A percentile compares a stretch with the other conserved stretches of the same genome.
Evolutionary conservation across 2,329 filamentous ascomycete genomes (phyloP).

Genomic region (Diplodia mutila): DNA sequence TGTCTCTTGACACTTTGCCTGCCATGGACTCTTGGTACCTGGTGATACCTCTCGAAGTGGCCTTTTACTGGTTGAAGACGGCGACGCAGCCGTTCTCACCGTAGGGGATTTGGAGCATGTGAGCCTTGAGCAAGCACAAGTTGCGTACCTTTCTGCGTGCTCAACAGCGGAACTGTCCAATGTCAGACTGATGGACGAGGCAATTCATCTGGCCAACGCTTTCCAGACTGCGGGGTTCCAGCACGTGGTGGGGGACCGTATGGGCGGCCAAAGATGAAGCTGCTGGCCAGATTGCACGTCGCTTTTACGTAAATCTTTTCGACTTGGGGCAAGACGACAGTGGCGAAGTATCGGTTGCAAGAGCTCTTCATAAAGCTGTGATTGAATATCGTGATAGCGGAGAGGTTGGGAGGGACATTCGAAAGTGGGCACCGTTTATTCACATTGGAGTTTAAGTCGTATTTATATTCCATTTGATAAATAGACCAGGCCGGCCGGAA

Average conservation of each 20-base stretch:
- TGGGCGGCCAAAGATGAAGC: conserved; percentile 36
- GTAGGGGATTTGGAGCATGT: neutral
- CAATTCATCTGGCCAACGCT: conserved; percentile 40
- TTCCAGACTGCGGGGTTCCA: conserved; percentile 45
- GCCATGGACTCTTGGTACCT: no score
- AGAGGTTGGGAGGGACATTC: conserved; percentile 18
- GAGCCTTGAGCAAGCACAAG: conserved; percentile 25
- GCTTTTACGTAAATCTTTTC: no score
- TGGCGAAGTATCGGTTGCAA: neutral
- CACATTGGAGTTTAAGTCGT: conserved; percentile 33
- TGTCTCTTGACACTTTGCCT: no score
- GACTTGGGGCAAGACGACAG: neutral
- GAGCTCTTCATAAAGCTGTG: conserved; percentile 28
- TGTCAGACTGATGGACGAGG: conserved; percentile 36
- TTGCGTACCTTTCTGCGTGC: conserved; percentile 46
- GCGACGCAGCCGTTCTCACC: conserved; percentile 22
- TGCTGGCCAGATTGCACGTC: conserved; percentile 32
- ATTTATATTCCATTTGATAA: no score
- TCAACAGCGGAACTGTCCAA: conserved; percentile 40
- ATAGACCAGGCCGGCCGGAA: no score
- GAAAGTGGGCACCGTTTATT: conserved; percentile 32
- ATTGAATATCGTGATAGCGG: conserved; percentile 20
- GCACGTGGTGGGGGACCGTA: conserved; percentile 41
- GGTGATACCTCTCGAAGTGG: no score
- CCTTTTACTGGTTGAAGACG: no score